Base-by-base conservation (phyloP, 306 rosid species). In the Abrus pulchellus region DNA sequence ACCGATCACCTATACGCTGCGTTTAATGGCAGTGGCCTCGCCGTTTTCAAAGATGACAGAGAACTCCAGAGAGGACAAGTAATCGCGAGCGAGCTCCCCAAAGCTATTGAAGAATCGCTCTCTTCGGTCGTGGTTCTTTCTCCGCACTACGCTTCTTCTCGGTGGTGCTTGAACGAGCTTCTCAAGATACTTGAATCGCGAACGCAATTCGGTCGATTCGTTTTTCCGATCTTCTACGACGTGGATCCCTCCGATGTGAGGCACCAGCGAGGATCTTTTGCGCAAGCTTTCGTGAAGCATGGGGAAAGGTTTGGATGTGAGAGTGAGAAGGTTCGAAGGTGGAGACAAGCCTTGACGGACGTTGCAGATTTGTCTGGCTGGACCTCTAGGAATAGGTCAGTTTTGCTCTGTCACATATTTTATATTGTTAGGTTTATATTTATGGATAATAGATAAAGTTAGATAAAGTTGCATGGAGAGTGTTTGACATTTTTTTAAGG, bases 131-230 rank as follows among this genome's bases (percentile, higher is more conserved):
- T 76, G 8, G 4, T 85, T 0, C 71, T 81, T 28, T 85, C 88
- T 5, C 30, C 53, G 33, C 65, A 77, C 6, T 85, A 77, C 27
- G 88, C 85, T 5, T 30, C 72, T 56, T 75, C 84, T 5, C 50
- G 65, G 6, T 67, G 86, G 85, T 68, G 77, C 45, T 20, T 83
- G 71, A 44, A 47, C 36, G 77, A 81, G 61, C 75, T 81, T 2
- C 34, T n/a, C 9, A 0, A 3, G 8, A 66, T 55, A 0, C 55
- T 74, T 9, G 45, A 53, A 30, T 81, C 70, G 0, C 29, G 59
- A 29, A 2, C 32, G 6, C 6, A 40, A 3, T 65, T 75, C 3
- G 61, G 68, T 14, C 52, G n/a, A 3, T 4, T 47, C 6, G 72
- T 72, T 30, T 66, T 66, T 12, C 86, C 73, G 0, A 36, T 83